Evolutionary conservation across 2,329 filamentous ascomycete species (phyloP), one percentile per base, ranked within the genome.

Genomic region (Paradendryphiella salina): DNA sequence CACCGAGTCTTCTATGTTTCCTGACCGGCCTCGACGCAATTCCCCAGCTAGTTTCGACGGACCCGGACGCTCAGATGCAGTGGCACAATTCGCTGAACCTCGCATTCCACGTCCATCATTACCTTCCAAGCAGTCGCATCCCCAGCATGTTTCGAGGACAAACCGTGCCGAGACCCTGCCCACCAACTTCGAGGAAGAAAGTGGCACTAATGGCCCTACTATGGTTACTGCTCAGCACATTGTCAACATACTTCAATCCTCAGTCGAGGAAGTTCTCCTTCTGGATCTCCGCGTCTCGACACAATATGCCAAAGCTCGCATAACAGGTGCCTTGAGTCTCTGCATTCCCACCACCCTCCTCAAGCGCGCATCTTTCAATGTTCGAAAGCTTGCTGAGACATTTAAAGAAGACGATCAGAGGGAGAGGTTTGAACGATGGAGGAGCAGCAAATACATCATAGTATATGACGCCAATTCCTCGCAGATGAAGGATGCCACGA

Each of bases 291-390:
- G 94, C 32, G 91, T 95, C 0, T 89, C 87, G 21, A 90, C 91
- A 15, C 90, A 93, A 59, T 96, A 88, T 67, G 82, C 85, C 0
- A 80, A 83, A 37, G 86, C 88, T 17, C 85, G 89, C 23, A 88
- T 97, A 46, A 77, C 80, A 41, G 86, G 87, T n/a, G 90, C 93
- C 0, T 76, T 99, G 26, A 97, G 95, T 68, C 78, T 99, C 4
- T 97, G 94, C 68, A 96, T 97, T 54, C 94, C 94, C 0, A 97
- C 94, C 0, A 97, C 93, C 0, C 77, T 99, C 11, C 76, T 99
- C 14, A 97, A 97, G 73, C 82, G 94, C 41, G 86, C 90, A 0
- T 95, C 91, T 0, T 97, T 95, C 73, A 93, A 93, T 61, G 82
- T 96, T 10, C 81, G 91, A 56, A 96, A 95, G 69, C 78, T 99